These are phyloP conservation scores for Aquilaria malaccensis DNA, from an alignment of 345 rosid genomes.

Conservation along the genomic window DNA sequence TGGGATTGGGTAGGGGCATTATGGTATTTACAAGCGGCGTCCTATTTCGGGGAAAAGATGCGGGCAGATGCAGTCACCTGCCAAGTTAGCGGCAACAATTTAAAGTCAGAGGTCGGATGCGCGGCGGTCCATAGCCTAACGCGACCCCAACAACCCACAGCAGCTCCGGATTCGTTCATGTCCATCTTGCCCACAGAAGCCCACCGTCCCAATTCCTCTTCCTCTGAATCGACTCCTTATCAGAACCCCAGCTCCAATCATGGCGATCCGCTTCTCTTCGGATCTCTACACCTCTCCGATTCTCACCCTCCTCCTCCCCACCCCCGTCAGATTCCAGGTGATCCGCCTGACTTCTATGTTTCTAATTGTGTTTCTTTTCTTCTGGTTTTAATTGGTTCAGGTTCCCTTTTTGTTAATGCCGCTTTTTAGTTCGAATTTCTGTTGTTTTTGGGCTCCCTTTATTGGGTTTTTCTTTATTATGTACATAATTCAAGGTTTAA, in stretches of 20 bases:
- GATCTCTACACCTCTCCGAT: slow-evolving; percentile 21
- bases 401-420: neutral
- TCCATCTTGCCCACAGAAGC: slow-evolving; percentile 84
- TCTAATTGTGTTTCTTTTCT: neutral
- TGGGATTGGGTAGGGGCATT: too few relatives aligned
- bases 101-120: too few relatives aligned
- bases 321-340: slow-evolving; percentile 13
- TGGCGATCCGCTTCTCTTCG: slow-evolving; percentile 40
- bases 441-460: neutral
- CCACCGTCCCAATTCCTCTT: slow-evolving; percentile 47
- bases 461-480: neutral
- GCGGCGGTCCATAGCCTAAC: too few relatives aligned
- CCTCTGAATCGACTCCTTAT: slow-evolving; percentile 28
- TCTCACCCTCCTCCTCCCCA: slow-evolving; percentile 10
- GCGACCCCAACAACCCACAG: neutral
- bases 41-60: too few relatives aligned
- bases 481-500: neutral
- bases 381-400: neutral
- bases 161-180: slow-evolving; percentile 60
- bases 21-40: too few relatives aligned
- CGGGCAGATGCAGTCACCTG: too few relatives aligned
- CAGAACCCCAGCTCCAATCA: slow-evolving; percentile 56
- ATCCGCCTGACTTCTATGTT: slow-evolving; percentile 7
- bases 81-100: too few relatives aligned
- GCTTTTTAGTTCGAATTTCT: neutral